Evolutionary conservation across 75 land plant species (phyloP), one percentile per base, ranked within the genome.

Genomic region (Pinus albicaulis): DNA sequence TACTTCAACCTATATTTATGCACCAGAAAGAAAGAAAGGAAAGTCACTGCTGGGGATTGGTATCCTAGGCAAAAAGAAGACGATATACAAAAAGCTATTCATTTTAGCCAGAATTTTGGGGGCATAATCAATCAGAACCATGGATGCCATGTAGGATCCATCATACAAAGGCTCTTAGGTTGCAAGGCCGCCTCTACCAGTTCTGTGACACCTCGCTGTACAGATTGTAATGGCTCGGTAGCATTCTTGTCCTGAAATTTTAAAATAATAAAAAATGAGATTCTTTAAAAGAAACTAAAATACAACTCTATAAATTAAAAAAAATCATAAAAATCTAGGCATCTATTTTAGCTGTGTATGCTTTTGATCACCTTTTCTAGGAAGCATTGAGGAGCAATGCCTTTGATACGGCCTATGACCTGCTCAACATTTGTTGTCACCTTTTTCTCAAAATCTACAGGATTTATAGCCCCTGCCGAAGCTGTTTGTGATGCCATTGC

Each of bases 71-170:
- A 6, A 44, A 8, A 7, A 0, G 7, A 44, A 6, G 7, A 0
- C 0, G 7, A 44, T 44, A 44, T 44, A 44, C 52, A 44, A 44
- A 1, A 44, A 44, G 52, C 52, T 44, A 44, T 8, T 44, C 52
- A 7, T 44, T 44, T 8, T 44, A 44, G 52, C 52, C 52, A 44
- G 7, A 44, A 8, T 8, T 44, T 7, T 7, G 52, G 7, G 10
- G 52, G 10, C 22, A 24, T 15, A 11, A 19, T 56, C 72, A 36
- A 31, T 85, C 73, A 94, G 73, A 92, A 97, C 95, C 93, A 96
- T 10, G 99, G 97, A 74, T 96, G 99, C 99, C 99, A 96, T 13
- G 99, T 96, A 20, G 99, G 95, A 85, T 96, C 99, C 97, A 96
- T 96, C 99, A 93, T 93, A 81, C 99, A 96, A 57, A 96, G 76